Evolutionary conservation across 768 basidiomycete genomes (phyloP), one percentile per base, ranked within the genome.

Genomic region (Glaciozyma martinii): DNA sequence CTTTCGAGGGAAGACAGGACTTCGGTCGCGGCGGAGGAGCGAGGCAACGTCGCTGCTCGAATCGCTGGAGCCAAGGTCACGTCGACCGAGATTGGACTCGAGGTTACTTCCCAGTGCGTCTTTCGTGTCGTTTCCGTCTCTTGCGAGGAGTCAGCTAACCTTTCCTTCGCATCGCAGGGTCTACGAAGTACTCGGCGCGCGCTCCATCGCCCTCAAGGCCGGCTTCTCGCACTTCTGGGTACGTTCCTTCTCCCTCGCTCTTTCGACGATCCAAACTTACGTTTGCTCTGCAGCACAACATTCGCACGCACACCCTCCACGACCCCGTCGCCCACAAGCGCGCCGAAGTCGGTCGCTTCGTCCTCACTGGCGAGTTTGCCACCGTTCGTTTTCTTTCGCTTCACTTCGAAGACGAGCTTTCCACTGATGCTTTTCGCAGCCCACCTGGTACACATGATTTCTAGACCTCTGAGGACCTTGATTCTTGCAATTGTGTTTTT

Each of bases 291-390:
- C 30, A 30, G 29, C 42, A 44, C 44, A 57, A 56, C 46, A 30
- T 50, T 7, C 10, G 61, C 5, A 62, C 61, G 10, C 61, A 62
- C 61, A 62, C 61, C 21, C 55, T 62, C 19, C 61, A 62, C 55
- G 61, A 62, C 21, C 61, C 61, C 6, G 56, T 62, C 21, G 62
- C 62, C 1, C 56, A 57, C 62, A 63, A 63, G 47, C 32, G 29
- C 9, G 55, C 30, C 5, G 62, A 63, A 29, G 56, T 63, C 8
- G 62, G 56, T 3, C 27, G 56, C 7, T 63, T 49, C 30, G 62
- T 50, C 25, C 21, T 63, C 43, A 37, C 23, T 9, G 62, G 56
- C 13, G 42, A 62, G 44, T 15, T 62, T 10, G 42, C 61, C 4
- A 46, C 40, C 9, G 59, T 60, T n/a, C 46, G 46, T 21, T 21